A percentile compares a stretch with the other conserved stretches of the same genome.
Evolutionary conservation across 148 eudicot genomes (phyloP).

Genomic region (Rhododendron ovatum): DNA sequence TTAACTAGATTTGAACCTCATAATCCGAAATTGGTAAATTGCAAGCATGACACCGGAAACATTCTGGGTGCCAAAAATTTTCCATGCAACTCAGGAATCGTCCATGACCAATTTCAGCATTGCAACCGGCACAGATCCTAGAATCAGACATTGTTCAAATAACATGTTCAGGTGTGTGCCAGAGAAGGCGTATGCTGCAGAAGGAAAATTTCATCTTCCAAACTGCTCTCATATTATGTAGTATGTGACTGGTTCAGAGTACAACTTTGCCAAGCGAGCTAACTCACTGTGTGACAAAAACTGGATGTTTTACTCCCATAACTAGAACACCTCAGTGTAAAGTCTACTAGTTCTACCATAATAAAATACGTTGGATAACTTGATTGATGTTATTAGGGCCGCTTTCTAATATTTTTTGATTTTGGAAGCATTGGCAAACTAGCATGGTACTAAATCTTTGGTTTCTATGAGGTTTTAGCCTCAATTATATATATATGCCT

Average conservation of each 20-base stretch:
- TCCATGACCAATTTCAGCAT: constrained; percentile 80
- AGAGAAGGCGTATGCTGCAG: background rate
- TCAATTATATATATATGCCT: background rate
- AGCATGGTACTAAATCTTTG: background rate
- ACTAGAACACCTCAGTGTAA: background rate
- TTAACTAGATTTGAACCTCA: constrained; percentile 49
- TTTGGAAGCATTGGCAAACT: background rate
- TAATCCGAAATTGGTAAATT: constrained; percentile 75
- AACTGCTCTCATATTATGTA: background rate
- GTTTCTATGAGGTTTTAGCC: background rate
- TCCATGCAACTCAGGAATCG: constrained; percentile 92
- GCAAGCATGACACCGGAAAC: constrained; percentile 85
- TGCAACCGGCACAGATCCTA: constrained; percentile 85
- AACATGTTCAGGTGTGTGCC: background rate
- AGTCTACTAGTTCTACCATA: background rate
- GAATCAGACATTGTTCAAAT: background rate
- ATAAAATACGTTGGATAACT: background rate
- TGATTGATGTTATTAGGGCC: background rate
- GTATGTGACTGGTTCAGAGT: background rate
- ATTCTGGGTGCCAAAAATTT: constrained; percentile 92
- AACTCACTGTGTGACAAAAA: background rate
- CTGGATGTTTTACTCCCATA: background rate
- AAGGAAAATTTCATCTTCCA: constrained; percentile 1
- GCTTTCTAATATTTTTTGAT: background rate
- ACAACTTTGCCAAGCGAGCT: background rate